Base-by-base conservation (phyloP, 306 rosid genomes). In the Ziziphus jujuba region DNA sequence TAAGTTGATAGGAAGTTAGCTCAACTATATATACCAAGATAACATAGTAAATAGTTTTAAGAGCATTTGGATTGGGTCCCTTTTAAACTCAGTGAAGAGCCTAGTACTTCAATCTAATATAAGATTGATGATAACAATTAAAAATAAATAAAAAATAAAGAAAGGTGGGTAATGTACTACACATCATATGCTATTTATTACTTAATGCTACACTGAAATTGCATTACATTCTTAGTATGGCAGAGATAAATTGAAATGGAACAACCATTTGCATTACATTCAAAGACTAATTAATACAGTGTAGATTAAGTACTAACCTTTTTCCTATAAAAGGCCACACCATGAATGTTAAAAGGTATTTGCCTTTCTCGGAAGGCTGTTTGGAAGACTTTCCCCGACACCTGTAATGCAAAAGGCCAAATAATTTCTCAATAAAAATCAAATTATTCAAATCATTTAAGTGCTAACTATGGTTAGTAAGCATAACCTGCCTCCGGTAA, bases 401-500 rank as follows among this genome's bases (percentile, higher is more conserved):
- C 73, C 98, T 93, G 70, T 45, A 57, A 70, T 34, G 45, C 36
- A 63, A 35, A 40, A 49, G 15, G 49, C 20, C n/a, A 24, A 52
- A 47, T 34, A 59, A 22, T 55, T 34, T 25, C 44, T 23, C 58
- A 52, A 22, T 17, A 35, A 8, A 34, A 19, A 34, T 21, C 43
- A 24, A 40, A 63, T 14, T 13, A 63, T 52, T 66, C 22, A 57
- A 65, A 61, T 48, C 68, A 38, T 64, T 49, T 36, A 51, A 35
- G 14, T 21, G n/a, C n/a, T 52, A 64, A 70, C 35, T 22, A 59
- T 59, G 73, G 81, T 71, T 67, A 66, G 59, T 68, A 77, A 78
- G 78, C 70, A 72, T 68, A 65, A 93, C 98, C 97, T 90, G 96
- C 85, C 97, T 86, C 84, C 98, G 91, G 83, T 90, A 90, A 72